phyloP scores from a whole-genome alignment of 129 eudicot genomes.

The sunflower (Helianthus annuus) region DNA sequence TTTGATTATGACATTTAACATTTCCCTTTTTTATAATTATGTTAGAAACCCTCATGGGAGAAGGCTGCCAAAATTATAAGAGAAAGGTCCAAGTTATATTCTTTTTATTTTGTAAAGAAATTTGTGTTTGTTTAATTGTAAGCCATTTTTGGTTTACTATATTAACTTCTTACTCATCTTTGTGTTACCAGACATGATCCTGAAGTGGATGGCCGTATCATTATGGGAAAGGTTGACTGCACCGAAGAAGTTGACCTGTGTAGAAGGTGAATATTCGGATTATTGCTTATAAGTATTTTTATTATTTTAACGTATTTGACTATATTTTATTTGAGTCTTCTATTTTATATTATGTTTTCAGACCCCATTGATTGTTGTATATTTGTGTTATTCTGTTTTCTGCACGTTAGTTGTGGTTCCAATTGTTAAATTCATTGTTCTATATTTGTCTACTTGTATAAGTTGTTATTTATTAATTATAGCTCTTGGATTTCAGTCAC shows the following conservation, averaged over 20 bases:
- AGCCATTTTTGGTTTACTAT: constrained; percentile 17
- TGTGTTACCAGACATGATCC: constrained; percentile 78
- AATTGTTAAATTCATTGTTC: background rate
- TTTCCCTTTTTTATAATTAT: constrained; percentile 11
- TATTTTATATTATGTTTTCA: constrained; percentile 19
- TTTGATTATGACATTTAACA: constrained; percentile 19
- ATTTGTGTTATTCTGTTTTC: constrained; percentile 6
- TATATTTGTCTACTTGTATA: background rate
- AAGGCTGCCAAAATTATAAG: constrained; percentile 86
- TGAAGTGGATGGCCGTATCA: constrained; percentile 86
- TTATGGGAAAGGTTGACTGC: constrained; percentile 93
- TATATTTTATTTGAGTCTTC: too few relatives aligned
- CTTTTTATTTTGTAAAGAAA: constrained; percentile 14
- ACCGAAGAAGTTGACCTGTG: constrained; percentile 89
- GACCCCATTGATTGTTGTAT: too few relatives aligned
- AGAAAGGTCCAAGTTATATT: constrained; percentile 56
- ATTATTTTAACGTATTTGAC: background rate
- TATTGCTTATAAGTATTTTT: background rate
- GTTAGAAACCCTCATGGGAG: constrained; percentile 99
- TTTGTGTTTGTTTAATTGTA: background rate
- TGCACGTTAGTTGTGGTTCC: constrained; percentile 23
- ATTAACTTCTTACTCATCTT: constrained; percentile 25
- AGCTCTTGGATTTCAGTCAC: constrained; percentile 57
- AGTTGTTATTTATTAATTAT: constrained; percentile 12
- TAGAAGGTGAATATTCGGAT: constrained; percentile 55